phyloP scores from a whole-genome alignment of 306 rosid genomes.

The Quercus mongolica region DNA sequence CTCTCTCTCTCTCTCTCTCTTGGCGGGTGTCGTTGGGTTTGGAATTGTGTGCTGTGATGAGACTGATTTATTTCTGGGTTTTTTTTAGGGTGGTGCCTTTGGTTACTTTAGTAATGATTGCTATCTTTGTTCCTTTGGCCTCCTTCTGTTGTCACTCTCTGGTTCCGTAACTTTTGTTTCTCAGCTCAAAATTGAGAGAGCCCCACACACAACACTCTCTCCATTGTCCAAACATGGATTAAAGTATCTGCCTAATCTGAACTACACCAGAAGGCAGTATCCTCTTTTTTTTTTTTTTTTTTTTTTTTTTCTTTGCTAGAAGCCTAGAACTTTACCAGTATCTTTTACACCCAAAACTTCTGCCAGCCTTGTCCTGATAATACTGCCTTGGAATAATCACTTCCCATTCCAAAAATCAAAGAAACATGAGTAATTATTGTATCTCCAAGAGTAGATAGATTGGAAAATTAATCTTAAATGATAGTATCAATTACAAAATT shows the following conservation, averaged over 20 bases:
- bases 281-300: background rate
- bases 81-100: conserved; percentile 34
- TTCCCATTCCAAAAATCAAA: background rate
- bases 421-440: no score
- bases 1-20: no score
- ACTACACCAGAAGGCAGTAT: conserved; percentile 12
- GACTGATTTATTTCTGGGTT: conserved; percentile 27
- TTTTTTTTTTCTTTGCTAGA: no score
- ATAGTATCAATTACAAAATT: no score
- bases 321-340: no score
- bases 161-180: conserved; percentile 31
- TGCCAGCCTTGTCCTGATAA: conserved; percentile 23
- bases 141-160: conserved; percentile 66
- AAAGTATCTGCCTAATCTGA: conserved; percentile 29
- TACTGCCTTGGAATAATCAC: conserved; percentile 31
- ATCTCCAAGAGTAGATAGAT: no score
- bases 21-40: conserved; percentile 8
- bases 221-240: conserved; percentile 27
- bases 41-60: conserved; percentile 36
- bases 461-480: no score
- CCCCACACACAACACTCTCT: background rate
- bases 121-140: conserved; percentile 67
- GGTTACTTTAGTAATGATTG: conserved; percentile 62
- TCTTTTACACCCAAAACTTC: conserved; percentile 1
- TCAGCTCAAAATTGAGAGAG: background rate